Evolutionary conservation across 2,329 filamentous ascomycete genomes (phyloP), one percentile per base, ranked within the genome.

Genomic region (Onygenales sp.): DNA sequence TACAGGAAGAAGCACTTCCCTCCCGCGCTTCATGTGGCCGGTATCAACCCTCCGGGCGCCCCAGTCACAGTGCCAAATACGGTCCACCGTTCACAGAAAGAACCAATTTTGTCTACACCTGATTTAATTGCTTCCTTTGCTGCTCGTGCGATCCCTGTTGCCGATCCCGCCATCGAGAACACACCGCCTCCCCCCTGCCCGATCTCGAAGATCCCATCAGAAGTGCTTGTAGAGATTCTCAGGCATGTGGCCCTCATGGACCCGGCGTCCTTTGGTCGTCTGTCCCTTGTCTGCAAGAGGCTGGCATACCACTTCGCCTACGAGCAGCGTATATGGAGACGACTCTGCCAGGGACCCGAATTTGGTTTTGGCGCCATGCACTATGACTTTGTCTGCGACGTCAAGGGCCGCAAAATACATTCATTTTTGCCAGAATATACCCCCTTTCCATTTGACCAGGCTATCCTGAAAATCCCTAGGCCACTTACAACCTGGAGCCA

Each of bases 1-100:
- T 98, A 96, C 74, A 87, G 88, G 63, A 86, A 88, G 63, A 97
- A 97, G 72, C 85, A 97, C 71, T 96, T 93, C 63, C 86, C 91
- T 2, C 78, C 80, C 8, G 71, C 75, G 58, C 71, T 77, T 57
- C 84, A 80, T 64, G 70, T 72, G 51, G 51, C 67, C 36, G 65
- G 72, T 49, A 56, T 65, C 7, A 74, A 73, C 56, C 70, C 74
- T 6, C 73, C 76, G 7, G 80, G 78, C 65, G 74, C 77, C 9
- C 58, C 80, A 2, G 64, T 66, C 6, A 77, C 78, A 21, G 74
- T 80, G 2, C 73, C 79, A 0, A 76, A 77, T 54, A 72, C 78
- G 51, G 76, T 77, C 62, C 77, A 83, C 60, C 76, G 79, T 64
- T 79, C 83, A 65, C 70, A 79, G 64, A 74, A 80, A 63, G 74